phyloP scores from a whole-genome alignment of 73 alveolate species.

The Paramecium primaurelia region DNA sequence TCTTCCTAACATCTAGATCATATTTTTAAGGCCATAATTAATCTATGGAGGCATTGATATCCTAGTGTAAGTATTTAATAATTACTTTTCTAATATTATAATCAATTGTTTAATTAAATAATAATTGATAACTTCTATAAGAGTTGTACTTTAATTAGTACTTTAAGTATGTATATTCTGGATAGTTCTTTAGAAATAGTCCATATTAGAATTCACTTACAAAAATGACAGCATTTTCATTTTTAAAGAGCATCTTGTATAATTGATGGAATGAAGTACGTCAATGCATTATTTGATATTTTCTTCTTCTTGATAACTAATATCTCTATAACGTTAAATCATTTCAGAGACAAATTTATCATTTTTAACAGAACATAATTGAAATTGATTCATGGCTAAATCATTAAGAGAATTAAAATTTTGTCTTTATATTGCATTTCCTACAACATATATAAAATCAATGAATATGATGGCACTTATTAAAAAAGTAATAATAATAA shows the following conservation, averaged over 20 bases:
- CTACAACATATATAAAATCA: not conserved
- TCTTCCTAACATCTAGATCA: not conserved
- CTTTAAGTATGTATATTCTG: not conserved
- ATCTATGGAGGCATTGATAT: not conserved
- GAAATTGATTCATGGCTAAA: conserved; percentile 30
- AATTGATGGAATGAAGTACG: not conserved
- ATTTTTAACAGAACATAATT: not conserved
- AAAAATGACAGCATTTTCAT: not conserved
- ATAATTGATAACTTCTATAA: not conserved
- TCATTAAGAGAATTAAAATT: conserved; percentile 16
- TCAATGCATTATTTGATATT: not conserved
- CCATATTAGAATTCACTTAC: conserved; percentile 17
- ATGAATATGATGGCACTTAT: not conserved
- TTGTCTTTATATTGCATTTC: not conserved
- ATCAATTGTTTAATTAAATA: not conserved
- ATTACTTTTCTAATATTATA: not conserved
- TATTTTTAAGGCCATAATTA: not conserved
- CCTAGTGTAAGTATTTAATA: not conserved
- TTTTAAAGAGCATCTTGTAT: not conserved
- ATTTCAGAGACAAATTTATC: not conserved
- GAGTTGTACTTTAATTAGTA: not conserved
- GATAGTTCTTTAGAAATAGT: not conserved
- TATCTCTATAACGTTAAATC: not conserved
- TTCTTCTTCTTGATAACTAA: not conserved
- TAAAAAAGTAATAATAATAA: not conserved